Evolutionary conservation across 257 asterid genomes (phyloP).

Genomic region (Salvia rosmarinus): DNA sequence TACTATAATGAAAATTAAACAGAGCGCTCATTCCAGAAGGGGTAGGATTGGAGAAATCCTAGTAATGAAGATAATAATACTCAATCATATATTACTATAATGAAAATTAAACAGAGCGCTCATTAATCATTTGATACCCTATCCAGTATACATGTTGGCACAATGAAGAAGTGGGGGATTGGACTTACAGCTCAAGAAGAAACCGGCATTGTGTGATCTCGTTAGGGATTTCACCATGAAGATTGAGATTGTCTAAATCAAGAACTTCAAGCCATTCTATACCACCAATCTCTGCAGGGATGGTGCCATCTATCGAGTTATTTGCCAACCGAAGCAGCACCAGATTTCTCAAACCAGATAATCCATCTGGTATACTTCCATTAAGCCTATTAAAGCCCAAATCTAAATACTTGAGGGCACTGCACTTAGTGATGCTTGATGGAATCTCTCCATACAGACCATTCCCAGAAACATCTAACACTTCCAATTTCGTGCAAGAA

Average conservation of each 20-base stretch:
- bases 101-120: not conserved
- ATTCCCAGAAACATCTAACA: constrained; percentile 70
- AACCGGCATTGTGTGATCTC: constrained; percentile 72
- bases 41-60: no score
- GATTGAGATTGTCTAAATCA: constrained; percentile 69
- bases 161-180: constrained; percentile 6
- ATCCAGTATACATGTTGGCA: not conserved
- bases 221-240: constrained; percentile 68
- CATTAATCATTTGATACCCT: not conserved
- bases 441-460: constrained; percentile 63
- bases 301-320: constrained; percentile 46
- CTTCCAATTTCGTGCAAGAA: constrained; percentile 41
- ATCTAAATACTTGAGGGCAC: constrained; percentile 72
- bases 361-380: constrained; percentile 72
- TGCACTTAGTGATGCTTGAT: constrained; percentile 59
- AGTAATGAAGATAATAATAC: no score
- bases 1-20: no score
- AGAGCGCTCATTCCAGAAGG: no score
- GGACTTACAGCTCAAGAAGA: constrained; percentile 88
- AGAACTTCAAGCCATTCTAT: constrained; percentile 88
- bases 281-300: constrained; percentile 65
- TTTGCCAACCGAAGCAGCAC: constrained; percentile 47
- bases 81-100: no score
- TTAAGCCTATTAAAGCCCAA: constrained; percentile 67
- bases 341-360: constrained; percentile 62